These are phyloP conservation scores for Auriscalpium microsporum DNA, from an alignment of 768 basidiomycete species.

Conservation along the genomic window DNA sequence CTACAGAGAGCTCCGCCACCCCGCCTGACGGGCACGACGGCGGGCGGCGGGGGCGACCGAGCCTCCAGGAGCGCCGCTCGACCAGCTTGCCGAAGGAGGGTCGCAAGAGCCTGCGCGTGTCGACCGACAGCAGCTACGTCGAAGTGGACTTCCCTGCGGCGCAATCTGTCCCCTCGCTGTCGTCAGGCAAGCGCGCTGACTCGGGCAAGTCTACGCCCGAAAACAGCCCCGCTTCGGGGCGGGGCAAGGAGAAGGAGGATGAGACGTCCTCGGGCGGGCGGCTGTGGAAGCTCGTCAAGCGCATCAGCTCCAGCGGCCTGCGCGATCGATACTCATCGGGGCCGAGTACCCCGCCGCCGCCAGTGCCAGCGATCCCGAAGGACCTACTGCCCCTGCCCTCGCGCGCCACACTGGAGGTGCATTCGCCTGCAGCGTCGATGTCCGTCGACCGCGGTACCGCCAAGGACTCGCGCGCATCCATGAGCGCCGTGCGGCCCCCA, in stretches of 20 bases:
- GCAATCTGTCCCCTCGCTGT: not conserved
- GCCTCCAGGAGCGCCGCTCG: conserved; percentile 6
- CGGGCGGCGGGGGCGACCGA: not conserved
- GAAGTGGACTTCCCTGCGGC: not conserved
- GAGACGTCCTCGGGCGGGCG: conserved; percentile 28
- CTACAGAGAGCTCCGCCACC: not conserved
- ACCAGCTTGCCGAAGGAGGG: conserved; percentile 2
- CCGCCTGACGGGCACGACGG: not conserved
- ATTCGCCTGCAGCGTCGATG: conserved; percentile 1
- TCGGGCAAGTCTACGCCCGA: not conserved
- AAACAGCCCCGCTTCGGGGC: conserved; percentile 2
- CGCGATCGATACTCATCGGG: conserved; percentile 41
- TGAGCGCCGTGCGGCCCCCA: conserved; percentile 19
- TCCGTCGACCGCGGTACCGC: conserved; percentile 8
- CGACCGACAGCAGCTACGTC: conserved; percentile 1
- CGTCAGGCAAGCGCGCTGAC: not conserved
- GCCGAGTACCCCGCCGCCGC: conserved; percentile 31
- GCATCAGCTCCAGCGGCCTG: conserved; percentile 56
- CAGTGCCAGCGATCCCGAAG: conserved; percentile 54
- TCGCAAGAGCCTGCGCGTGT: conserved; percentile 8
- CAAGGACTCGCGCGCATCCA: conserved; percentile 18
- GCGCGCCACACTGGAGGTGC: conserved; percentile 20
- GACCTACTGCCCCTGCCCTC: conserved; percentile 19
- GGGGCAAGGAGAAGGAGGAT: conserved; percentile 20
- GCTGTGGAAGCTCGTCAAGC: conserved; percentile 64